phyloP scores from a whole-genome alignment of 2,329 filamentous ascomycete species.

The Thelonectria olida region DNA sequence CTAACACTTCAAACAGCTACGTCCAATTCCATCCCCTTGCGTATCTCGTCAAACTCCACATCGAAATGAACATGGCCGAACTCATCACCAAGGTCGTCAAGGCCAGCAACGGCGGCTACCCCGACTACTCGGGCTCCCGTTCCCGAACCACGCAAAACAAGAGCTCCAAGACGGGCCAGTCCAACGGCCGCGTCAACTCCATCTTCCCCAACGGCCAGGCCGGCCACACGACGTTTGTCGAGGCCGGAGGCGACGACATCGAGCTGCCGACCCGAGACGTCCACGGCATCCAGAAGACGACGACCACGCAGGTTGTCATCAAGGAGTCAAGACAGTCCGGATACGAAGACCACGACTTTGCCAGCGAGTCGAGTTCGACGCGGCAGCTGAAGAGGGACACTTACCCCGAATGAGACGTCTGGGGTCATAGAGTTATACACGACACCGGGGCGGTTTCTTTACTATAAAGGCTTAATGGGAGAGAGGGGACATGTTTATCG shows the following conservation, averaged over 20 bases:
- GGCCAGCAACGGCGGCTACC: constrained; percentile 35
- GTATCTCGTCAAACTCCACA: constrained; percentile 62
- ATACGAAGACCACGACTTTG: constrained; percentile 31
- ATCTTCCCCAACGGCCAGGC: constrained; percentile 36
- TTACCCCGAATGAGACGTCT: constrained; percentile 26
- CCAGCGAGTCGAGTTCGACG: constrained; percentile 36
- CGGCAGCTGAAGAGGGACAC: constrained; percentile 32
- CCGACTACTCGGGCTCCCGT: constrained; percentile 35
- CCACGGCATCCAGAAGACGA: constrained; percentile 38
- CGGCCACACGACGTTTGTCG: constrained; percentile 35
- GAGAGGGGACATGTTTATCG: neutral
- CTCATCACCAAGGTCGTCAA: constrained; percentile 54
- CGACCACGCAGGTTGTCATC: constrained; percentile 34
- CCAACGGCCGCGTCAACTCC: constrained; percentile 16
- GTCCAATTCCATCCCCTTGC: constrained; percentile 62
- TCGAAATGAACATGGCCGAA: constrained; percentile 63
- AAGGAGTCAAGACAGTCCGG: constrained; percentile 30
- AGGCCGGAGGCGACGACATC: constrained; percentile 34
- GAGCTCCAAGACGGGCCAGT: constrained; percentile 14
- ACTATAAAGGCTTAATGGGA: constrained; percentile 3
- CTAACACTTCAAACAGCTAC: constrained; percentile 35
- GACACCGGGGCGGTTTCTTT: neutral
- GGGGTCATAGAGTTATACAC: neutral
- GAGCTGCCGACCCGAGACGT: constrained; percentile 25
- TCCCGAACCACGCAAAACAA: constrained; percentile 30